A percentile compares a stretch with the other conserved stretches of the same genome.
phyloP scores from a whole-genome alignment of 2,329 filamentous ascomycete genomes.

The Talaromyces marneffei region DNA sequence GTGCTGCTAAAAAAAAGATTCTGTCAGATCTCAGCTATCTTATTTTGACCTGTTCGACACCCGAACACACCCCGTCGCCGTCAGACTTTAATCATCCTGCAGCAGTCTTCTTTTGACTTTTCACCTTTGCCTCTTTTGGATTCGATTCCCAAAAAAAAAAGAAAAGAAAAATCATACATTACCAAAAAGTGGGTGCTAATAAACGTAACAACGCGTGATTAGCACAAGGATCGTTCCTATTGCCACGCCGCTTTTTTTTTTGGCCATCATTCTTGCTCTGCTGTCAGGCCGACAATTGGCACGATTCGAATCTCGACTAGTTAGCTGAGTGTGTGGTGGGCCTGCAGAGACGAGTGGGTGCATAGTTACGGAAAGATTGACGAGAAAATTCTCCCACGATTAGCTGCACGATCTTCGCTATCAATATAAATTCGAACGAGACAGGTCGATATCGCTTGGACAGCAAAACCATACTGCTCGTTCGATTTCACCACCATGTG shows the following conservation, averaged over 20 bases:
- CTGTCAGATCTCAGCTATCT: neutral
- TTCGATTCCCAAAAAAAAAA: neutral
- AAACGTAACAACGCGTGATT: constrained; percentile 4
- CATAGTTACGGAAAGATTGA: constrained; percentile 1
- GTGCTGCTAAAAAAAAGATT: neutral
- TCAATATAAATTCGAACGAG: neutral
- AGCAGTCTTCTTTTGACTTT: neutral
- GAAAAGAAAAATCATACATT: neutral
- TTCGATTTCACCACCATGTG: constrained; percentile 26
- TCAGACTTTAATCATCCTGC: neutral
- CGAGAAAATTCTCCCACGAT: neutral
- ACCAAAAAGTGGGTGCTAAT: neutral
- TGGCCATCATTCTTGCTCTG: neutral
- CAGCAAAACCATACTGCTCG: neutral
- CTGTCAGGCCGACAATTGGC: neutral
- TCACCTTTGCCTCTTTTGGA: neutral
- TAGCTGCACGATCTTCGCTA: neutral
- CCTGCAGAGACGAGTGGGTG: constrained; percentile 5
- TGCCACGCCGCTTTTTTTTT: neutral
- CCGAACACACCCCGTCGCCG: neutral
- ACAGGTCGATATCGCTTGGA: neutral
- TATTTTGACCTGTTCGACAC: neutral
- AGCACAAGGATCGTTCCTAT: neutral
- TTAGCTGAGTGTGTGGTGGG: constrained; percentile 5
- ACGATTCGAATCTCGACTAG: constrained; percentile 5